phyloP scores from a whole-genome alignment of 1,284 basidiomycete species.

The Macrocystidia cucumis region DNA sequence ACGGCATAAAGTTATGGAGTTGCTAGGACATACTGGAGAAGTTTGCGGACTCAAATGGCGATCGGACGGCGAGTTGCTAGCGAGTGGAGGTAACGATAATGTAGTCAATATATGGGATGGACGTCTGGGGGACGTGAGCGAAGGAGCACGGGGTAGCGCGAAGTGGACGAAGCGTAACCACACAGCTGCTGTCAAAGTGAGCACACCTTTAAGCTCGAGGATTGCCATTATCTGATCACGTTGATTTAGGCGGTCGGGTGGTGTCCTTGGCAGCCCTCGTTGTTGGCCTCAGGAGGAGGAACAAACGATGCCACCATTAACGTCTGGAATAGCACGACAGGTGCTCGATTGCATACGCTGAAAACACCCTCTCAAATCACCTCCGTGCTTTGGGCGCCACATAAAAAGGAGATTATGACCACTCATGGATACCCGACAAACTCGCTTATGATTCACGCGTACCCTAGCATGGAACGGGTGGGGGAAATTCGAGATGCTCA shows the following conservation, averaged over 20 bases:
- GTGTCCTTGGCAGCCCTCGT: conserved; percentile 93
- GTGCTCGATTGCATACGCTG: conserved; percentile 79
- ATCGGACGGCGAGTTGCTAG: conserved; percentile 79
- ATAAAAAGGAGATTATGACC: conserved; percentile 86
- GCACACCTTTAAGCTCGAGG: conserved; percentile 7
- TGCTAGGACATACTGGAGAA: conserved; percentile 85
- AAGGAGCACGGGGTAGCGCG: conserved; percentile 56
- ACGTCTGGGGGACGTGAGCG: conserved; percentile 58
- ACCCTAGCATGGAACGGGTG: conserved; percentile 67
- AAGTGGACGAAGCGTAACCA: conserved; percentile 94
- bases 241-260: conserved; percentile 90
- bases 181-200: conserved; percentile 88
- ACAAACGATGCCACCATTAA: conserved; percentile 93
- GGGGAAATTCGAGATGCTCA: conserved; percentile 91
- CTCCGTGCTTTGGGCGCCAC: conserved; percentile 83
- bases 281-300: conserved; percentile 93
- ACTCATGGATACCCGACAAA: conserved; percentile 92
- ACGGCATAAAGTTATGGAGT: conserved; percentile 83
- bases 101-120: conserved; percentile 97
- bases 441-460: conserved; percentile 59
- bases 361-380: conserved; percentile 89
- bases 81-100: conserved; percentile 93
- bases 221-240: not conserved
- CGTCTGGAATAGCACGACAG: conserved; percentile 88
- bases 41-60: conserved; percentile 86